A percentile compares a stretch with the other conserved stretches of the same genome.
These are phyloP conservation scores for Thalassiosira pacifica DNA, from an alignment of 352 stramenopile species.

Conservation along the genomic window DNA sequence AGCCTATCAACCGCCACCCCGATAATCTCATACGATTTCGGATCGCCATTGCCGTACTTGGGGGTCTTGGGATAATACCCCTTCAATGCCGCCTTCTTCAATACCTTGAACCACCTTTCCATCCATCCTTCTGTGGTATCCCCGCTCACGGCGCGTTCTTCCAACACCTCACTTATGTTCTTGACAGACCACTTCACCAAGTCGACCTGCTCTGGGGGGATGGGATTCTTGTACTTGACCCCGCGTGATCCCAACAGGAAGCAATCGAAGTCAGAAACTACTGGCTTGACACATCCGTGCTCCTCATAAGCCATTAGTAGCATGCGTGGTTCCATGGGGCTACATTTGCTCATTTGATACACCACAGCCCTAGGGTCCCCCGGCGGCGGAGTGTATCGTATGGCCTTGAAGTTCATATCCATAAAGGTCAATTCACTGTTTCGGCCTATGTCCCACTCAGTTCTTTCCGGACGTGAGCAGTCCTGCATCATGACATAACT, in stretches of 20 bases:
- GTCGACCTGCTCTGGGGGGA: conserved; percentile 72
- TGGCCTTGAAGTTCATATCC: conserved; percentile 25
- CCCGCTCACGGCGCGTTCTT: no score
- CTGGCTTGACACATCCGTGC: conserved; percentile 65
- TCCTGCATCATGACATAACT: conserved; percentile 54
- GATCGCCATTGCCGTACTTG: conserved; percentile 76
- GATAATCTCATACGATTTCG: conserved; percentile 75
- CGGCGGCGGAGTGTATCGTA: conserved; percentile 17
- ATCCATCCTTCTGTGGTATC: conserved; percentile 56
- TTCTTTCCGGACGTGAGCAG: conserved; percentile 29
- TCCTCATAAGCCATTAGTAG: conserved; percentile 79
- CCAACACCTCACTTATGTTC: conserved; percentile 56
- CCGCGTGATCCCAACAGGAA: conserved; percentile 73
- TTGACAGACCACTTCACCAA: conserved; percentile 74
- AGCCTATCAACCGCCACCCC: conserved; percentile 59
- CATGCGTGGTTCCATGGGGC: conserved; percentile 59
- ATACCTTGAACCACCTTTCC: conserved; percentile 26
- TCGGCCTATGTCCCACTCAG: conserved; percentile 57
- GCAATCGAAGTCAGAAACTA: conserved; percentile 80
- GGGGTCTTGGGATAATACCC: conserved; percentile 58
- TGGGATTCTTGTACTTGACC: conserved; percentile 62
- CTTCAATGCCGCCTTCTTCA: conserved; percentile 12
- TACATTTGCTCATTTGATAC: conserved; percentile 35
- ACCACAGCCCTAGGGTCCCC: conserved; percentile 17
- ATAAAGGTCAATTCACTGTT: conserved; percentile 38